These are phyloP conservation scores for Phytophthora multivora DNA, from an alignment of 352 stramenopile species.

Conservation along the genomic window DNA sequence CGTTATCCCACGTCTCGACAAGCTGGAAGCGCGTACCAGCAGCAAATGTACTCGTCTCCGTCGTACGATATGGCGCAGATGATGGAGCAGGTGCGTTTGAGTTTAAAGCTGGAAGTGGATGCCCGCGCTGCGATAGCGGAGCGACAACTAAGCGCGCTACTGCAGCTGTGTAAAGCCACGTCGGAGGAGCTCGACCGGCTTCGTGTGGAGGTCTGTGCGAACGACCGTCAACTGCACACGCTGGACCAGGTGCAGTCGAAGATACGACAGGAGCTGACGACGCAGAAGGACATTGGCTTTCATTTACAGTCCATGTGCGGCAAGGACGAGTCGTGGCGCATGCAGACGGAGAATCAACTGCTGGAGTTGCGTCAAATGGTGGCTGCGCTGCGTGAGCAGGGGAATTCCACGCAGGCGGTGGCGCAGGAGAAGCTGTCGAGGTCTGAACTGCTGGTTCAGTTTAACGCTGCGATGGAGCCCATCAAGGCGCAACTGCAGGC, in stretches of 20 bases:
- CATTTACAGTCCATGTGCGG: constrained; percentile 82
- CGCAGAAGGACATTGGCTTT: constrained; percentile 82
- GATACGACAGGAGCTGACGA: constrained; percentile 77
- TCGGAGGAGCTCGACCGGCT: constrained; percentile 78
- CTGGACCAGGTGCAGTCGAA: constrained; percentile 81
- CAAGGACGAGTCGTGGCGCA: constrained; percentile 88
- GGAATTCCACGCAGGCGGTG: constrained; percentile 60
- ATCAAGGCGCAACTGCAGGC: constrained; percentile 82
- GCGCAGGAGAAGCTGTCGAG: constrained; percentile 80
- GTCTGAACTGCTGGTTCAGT: constrained; percentile 76
- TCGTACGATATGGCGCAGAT: constrained; percentile 83
- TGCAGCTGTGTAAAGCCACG: constrained; percentile 75
- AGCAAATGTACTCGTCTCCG: constrained; percentile 67
- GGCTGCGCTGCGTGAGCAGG: constrained; percentile 69
- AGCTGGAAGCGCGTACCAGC: constrained; percentile 12
- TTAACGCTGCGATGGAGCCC: constrained; percentile 80
- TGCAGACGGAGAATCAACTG: constrained; percentile 83
- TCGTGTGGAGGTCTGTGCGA: constrained; percentile 69
- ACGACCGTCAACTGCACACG: constrained; percentile 76
- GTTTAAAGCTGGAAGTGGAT: constrained; percentile 84
- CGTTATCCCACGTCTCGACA: constrained; percentile 7
- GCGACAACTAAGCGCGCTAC: constrained; percentile 73
- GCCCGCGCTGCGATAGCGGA: constrained; percentile 75
- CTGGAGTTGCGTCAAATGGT: constrained; percentile 79
- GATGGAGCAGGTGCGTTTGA: constrained; percentile 86